Evolutionary conservation across 108 stramenopile species (phyloP).

Genomic region (Seminavis robusta): DNA sequence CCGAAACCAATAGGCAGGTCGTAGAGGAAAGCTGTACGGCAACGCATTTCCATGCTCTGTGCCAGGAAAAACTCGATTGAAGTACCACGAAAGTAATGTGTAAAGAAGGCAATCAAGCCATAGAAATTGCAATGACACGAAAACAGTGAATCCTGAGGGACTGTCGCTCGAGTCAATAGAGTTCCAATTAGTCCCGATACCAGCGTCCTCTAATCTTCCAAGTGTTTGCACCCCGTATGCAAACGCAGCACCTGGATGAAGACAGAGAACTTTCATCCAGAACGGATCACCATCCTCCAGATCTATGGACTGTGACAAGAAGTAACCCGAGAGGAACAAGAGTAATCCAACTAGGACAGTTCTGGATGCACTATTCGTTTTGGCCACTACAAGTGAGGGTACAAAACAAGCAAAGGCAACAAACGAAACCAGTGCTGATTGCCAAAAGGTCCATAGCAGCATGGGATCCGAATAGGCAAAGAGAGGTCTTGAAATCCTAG

Average conservation of each 20-base stretch:
- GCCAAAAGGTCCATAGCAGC: constrained; percentile 63
- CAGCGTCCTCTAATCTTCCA: constrained; percentile 71
- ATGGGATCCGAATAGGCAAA: constrained; percentile 40
- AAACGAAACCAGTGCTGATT: constrained; percentile 31
- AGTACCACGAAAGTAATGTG: constrained; percentile 82
- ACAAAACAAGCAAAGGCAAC: constrained; percentile 58
- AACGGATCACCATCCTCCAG: constrained; percentile 10
- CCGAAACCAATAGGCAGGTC: constrained; percentile 69
- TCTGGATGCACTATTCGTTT: constrained; percentile 58
- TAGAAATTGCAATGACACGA: constrained; percentile 52
- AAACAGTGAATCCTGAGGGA: constrained; percentile 56
- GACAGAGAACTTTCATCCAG: constrained; percentile 38
- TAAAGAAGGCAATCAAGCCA: constrained; percentile 77
- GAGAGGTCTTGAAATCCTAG: constrained; percentile 40
- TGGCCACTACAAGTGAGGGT: constrained; percentile 51
- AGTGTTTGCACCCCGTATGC: constrained; percentile 71
- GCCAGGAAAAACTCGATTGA: constrained; percentile 75
- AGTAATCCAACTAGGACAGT: constrained; percentile 68
- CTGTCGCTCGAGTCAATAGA: constrained; percentile 44
- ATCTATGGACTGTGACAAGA: too few relatives aligned
- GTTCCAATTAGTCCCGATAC: constrained; percentile 46
- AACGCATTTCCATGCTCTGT: constrained; percentile 83
- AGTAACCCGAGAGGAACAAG: constrained; percentile 74
- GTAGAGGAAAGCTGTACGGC: constrained; percentile 81
- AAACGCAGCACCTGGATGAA: constrained; percentile 82